phyloP scores from a whole-genome alignment of 108 stramenopile genomes.

The Cyclotella sp. region DNA sequence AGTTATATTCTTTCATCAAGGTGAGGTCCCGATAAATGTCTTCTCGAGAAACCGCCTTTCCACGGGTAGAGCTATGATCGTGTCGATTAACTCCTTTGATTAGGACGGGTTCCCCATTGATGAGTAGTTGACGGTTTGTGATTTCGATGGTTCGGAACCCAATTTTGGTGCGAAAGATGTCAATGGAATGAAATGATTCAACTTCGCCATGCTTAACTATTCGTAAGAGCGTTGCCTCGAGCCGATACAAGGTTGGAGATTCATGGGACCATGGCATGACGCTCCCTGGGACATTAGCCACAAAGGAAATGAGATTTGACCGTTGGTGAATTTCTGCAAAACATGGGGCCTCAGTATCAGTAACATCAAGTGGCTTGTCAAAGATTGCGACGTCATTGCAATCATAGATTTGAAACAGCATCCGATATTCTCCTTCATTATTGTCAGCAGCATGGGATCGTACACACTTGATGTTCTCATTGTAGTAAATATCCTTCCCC shows the following conservation, averaged over 20 bases:
- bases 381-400: constrained; percentile 10
- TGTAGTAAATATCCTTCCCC: constrained; percentile 61
- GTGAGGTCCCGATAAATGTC: constrained; percentile 74
- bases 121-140: constrained; percentile 28
- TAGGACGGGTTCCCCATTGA: constrained; percentile 54
- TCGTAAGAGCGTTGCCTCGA: constrained; percentile 29
- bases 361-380: constrained; percentile 41
- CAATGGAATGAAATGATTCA: constrained; percentile 4
- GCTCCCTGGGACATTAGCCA: constrained; percentile 20
- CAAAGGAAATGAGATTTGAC: constrained; percentile 38
- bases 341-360: background rate
- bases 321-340: constrained; percentile 26
- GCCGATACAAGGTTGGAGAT: constrained; percentile 33
- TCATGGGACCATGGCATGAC: constrained; percentile 43
- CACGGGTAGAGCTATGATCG: constrained; percentile 91
- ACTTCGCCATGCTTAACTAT: background rate
- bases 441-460: constrained; percentile 28
- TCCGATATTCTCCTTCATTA: constrained; percentile 30
- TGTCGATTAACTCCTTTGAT: constrained; percentile 85
- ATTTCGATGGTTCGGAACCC: constrained; percentile 43
- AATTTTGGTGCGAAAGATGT: constrained; percentile 20
- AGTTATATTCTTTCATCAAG: constrained; percentile 85
- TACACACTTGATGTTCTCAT: constrained; percentile 56
- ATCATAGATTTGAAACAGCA: constrained; percentile 49
- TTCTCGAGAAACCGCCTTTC: constrained; percentile 76